Evolutionary conservation across 2,329 filamentous ascomycete genomes (phyloP), one percentile per base, ranked within the genome.

Genomic region (Pseudogymnoascus verrucosus): DNA sequence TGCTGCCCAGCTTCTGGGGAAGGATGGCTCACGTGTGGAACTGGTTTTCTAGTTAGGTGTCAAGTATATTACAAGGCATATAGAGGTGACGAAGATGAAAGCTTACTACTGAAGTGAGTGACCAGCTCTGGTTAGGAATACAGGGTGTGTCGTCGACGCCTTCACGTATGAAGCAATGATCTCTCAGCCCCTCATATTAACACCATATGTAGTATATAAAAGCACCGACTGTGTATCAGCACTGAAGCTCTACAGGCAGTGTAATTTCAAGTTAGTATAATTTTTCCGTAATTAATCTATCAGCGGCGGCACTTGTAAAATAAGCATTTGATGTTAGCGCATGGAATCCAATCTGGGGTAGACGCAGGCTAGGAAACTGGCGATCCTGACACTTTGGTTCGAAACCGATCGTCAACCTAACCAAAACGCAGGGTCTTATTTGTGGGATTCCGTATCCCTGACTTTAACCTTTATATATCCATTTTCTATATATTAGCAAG

Each of bases 221-320:
- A 57, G 47, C 47, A 57, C 47, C 47, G n/a, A 57, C 26, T 57
- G n/a, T 12, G 26, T 57, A 57, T 57, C 26, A 57, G 4, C 26
- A 57, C 1, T 1, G 26, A 34, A 34, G 8, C 47, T 19, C 47
- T 34, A 57, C 19, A 57, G 47, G n/a, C 26, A 54, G 28, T 34
- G 28, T 34, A 57, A 57, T 57, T 57, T 34, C 47, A 12, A 11
- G n/a, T 23, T 19, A 12, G 47, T 57, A 19, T 34, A 57, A n/a
- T 57, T 57, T 57, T 57, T 57, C 47, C 47, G 47, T 57, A 57
- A 34, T 57, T 57, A 57, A 57, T 57, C 26, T 34, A 57, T 57
- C 47, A 57, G 47, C 47, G 47, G 47, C 47, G n/a, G 47, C 47
- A 34, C 47, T 57, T 57, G n/a, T 34, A 34, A 19, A 47, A 57